A percentile compares a stretch with the other conserved stretches of the same genome.
Conservation (phyloP, 257 asterid genomes). For the Solanum arcanum region DNA sequence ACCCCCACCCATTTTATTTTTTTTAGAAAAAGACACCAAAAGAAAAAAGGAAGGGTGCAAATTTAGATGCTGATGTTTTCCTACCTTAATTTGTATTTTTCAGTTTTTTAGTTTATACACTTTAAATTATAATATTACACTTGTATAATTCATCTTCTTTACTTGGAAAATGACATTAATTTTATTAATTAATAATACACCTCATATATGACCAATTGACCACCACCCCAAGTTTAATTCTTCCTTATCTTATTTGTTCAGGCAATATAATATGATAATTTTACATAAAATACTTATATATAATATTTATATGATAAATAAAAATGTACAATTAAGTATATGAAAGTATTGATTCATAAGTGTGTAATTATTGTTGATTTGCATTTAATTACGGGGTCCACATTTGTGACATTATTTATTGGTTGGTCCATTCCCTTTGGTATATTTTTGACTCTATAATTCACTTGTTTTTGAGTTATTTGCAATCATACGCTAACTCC, state of each 20-base stretch:
- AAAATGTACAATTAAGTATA: background rate
- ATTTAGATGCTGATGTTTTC: conserved; percentile 39
- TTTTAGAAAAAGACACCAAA: background rate
- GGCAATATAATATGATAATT: background rate
- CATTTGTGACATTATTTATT: conserved; percentile 12
- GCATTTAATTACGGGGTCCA: conserved; percentile 60
- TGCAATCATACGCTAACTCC: conserved; percentile 34
- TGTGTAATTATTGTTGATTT: conserved; percentile 33
- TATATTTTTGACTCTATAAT: conserved; percentile 13
- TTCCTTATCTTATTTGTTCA: background rate
- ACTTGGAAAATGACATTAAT: background rate
- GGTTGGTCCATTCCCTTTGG: conserved; percentile 13
- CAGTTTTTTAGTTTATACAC: background rate
- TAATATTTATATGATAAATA: too few relatives aligned
- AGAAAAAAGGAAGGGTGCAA: conserved; percentile 23
- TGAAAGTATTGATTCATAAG: conserved; percentile 8
- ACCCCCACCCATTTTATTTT: background rate
- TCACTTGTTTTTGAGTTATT: conserved; percentile 14
- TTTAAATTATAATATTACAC: background rate
- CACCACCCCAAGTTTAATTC: background rate
- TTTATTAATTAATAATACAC: background rate
- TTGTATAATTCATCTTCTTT: conserved; percentile 11
- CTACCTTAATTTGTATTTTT: conserved; percentile 13
- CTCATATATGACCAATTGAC: background rate
- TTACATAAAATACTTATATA: background rate